Conservation (phyloP, 225 moss, liverwort and hornwort genomes). For the Pseudisothecium myosuroides region DNA sequence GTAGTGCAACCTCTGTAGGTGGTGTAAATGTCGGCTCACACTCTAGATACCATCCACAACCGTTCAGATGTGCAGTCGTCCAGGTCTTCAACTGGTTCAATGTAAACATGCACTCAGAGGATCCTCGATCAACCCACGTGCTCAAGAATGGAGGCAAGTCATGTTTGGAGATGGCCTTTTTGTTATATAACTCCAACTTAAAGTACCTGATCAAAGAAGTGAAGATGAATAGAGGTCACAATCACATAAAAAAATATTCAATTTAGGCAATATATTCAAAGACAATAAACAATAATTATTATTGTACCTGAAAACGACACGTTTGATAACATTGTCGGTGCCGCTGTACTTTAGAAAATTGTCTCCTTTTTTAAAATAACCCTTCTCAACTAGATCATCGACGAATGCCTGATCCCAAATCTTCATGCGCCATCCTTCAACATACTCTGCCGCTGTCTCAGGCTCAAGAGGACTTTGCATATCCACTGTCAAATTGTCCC, state of each 20-base stretch:
- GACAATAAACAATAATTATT: too few species aligned
- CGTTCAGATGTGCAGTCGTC: neutral
- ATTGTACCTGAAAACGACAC: neutral
- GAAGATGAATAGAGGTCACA: too few species aligned
- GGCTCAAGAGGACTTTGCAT: neutral
- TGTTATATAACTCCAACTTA: neutral
- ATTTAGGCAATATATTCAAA: too few species aligned
- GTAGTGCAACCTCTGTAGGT: fast-evolving
- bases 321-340: neutral
- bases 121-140: neutral
- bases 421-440: neutral
- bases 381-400: fast-evolving
- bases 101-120: neutral
- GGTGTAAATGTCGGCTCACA: neutral
- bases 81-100: neutral
- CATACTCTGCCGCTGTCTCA: fast-evolving
- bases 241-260: neutral
- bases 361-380: neutral
- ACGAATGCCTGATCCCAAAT: neutral
- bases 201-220: neutral
- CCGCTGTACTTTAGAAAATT: neutral
- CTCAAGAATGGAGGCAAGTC: neutral
- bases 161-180: neutral
- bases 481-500: neutral
- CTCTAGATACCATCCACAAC: neutral